Conservation (phyloP, 768 basidiomycete species). For the Phanerochaete carnosa region DNA sequence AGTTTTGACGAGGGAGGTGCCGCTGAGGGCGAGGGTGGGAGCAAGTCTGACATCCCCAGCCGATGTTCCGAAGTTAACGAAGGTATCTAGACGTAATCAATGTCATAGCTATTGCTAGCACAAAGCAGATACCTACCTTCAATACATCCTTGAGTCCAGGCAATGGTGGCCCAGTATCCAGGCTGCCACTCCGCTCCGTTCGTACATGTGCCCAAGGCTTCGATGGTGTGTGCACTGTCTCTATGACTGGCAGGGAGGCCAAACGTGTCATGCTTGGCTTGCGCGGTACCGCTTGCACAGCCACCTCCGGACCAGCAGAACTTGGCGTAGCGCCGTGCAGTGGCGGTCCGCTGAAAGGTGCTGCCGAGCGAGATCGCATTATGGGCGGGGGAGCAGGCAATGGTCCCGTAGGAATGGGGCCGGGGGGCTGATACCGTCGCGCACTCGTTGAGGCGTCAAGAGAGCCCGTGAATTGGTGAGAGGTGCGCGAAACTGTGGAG, state of each 20-base stretch:
- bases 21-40: slow-evolving; percentile 70
- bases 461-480: slow-evolving; percentile 58
- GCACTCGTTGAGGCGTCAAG: slow-evolving; percentile 40
- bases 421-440: slow-evolving; percentile 24
- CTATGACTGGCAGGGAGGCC: slow-evolving; percentile 54
- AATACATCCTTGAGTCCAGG: slow-evolving; percentile 72
- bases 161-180: slow-evolving; percentile 27
- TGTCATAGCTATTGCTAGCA: not conserved
- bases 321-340: slow-evolving; percentile 8
- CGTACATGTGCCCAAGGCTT: slow-evolving; percentile 40
- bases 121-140: slow-evolving; percentile 44
- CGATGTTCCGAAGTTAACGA: slow-evolving; percentile 68
- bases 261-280: slow-evolving; percentile 45
- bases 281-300: slow-evolving; percentile 16
- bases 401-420: slow-evolving; percentile 28
- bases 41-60: slow-evolving; percentile 61
- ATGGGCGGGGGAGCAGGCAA: slow-evolving; percentile 27
- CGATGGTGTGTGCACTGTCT: slow-evolving; percentile 32
- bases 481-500: slow-evolving; percentile 26
- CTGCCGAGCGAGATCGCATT: slow-evolving; percentile 32
- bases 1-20: slow-evolving; percentile 32
- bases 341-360: slow-evolving; percentile 19
- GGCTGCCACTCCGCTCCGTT: slow-evolving; percentile 48
- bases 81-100: slow-evolving; percentile 45
- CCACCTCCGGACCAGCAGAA: slow-evolving; percentile 11